Evolutionary conservation across 139 green algal species (phyloP), one percentile per base, ranked within the genome.

Genomic region (Edaphochlamys debaryana): DNA sequence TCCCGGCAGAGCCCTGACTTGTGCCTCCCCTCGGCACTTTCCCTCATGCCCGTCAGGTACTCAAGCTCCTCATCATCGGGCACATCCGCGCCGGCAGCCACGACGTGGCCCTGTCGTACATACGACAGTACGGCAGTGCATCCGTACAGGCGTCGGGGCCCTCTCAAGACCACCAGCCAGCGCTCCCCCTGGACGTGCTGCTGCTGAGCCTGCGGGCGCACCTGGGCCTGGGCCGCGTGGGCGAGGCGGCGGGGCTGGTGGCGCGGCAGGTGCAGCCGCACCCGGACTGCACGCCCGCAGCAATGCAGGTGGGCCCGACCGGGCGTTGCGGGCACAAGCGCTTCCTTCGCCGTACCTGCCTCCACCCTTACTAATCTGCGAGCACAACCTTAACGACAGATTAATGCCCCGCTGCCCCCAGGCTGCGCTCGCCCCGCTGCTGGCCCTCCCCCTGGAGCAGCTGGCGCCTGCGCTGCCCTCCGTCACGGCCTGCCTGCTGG

Each of bases 221-320:
- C 40, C 3, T 82, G 76, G 76, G 76, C 7, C n/a, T 73, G 32
- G 76, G 76, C 4, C 42, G 64, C 30, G 23, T 6, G 32, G 63
- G 40, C 38, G 76, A 82, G 41, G 76, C 76, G n/a, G 76, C 76
- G 63, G 63, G 62, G 62, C 36, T 82, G 76, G 11, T 82, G 62
- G 76, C 42, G 20, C 32, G 32, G 20, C 40, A 73, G 1, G 32
- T 82, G 2, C 32, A 67, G 76, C 76, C 76, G 42, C 76, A 82
- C 32, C 23, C 62, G n/a, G 32, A 13, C 11, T 82, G 76, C 41
- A 66, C 63, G 19, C 34, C n/a, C 0, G 42, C 22, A 7, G 25
- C 67, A 2, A 9, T 82, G 37, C 70, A 73, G 60, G 76, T 82
- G 15, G 29, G 60, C 50, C 23, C 0, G 48, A n/a, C n/a, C n/a